Percentiles rank a stretch among this genome's conserved stretches.
Evolutionary conservation across 2,329 filamentous ascomycete genomes (phyloP).

Genomic region (Volutella citrinella): DNA sequence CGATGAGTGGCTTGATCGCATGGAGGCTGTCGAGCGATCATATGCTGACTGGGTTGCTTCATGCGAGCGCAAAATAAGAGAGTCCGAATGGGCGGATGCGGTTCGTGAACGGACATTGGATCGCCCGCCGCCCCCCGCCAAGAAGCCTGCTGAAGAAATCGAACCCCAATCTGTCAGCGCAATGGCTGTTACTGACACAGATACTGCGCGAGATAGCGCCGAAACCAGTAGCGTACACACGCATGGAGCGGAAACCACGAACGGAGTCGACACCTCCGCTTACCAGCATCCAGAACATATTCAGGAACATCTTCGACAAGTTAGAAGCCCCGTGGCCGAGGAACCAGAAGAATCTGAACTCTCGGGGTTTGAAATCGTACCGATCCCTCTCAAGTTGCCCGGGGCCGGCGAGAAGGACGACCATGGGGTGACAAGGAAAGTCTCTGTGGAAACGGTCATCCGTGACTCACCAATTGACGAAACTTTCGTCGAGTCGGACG

Average conservation of each 20-base stretch:
- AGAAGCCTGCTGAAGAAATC: slow-evolving; percentile 9
- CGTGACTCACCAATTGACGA: slow-evolving; percentile 13
- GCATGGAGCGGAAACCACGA: too few relatives aligned
- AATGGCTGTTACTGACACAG: too few relatives aligned
- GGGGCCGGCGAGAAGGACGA: too few relatives aligned
- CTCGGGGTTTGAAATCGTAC: slow-evolving; percentile 12
- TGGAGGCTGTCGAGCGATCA: slow-evolving; percentile 74
- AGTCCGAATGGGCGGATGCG: slow-evolving; percentile 53
- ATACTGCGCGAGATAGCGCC: too few relatives aligned
- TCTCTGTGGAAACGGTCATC: slow-evolving; percentile 20
- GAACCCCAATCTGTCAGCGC: too few relatives aligned
- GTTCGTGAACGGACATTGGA: slow-evolving; percentile 9
- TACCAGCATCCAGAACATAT: too few relatives aligned
- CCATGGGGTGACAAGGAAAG: slow-evolving; percentile 12
- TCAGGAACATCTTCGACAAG: slow-evolving; percentile 6
- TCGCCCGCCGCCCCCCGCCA: slow-evolving; percentile 20
- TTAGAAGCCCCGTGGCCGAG: slow-evolving; percentile 10
- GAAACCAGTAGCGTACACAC: too few relatives aligned
- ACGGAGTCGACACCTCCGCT: too few relatives aligned
- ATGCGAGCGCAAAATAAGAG: slow-evolving; percentile 70
- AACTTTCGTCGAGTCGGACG: slow-evolving; percentile 11
- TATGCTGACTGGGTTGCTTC: slow-evolving; percentile 79
- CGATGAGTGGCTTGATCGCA: slow-evolving; percentile 79
- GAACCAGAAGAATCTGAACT: slow-evolving; percentile 16
- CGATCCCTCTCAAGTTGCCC: slow-evolving; percentile 21